Evolutionary conservation across 2,329 filamentous ascomycete genomes (phyloP).

Genomic region (Penicillium brevicompactum): DNA sequence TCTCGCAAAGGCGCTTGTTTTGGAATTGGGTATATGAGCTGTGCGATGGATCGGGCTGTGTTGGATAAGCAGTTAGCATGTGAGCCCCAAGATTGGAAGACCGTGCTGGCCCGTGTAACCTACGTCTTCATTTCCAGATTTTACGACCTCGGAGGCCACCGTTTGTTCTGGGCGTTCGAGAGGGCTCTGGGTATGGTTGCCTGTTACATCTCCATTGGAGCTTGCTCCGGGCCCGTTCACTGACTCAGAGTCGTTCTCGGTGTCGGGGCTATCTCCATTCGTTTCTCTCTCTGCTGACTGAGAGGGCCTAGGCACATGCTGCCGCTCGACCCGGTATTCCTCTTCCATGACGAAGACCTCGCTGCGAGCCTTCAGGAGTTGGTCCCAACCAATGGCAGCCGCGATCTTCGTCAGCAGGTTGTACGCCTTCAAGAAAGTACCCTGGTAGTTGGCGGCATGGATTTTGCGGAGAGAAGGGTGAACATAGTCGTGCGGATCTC

Average conservation of each 20-base stretch:
- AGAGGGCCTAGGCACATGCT: conserved; percentile 69
- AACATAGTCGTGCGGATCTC: conserved; percentile 79
- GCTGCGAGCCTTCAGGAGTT: conserved; percentile 89
- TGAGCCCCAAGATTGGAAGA: not conserved
- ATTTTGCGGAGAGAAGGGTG: conserved; percentile 84
- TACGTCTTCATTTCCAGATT: conserved; percentile 73
- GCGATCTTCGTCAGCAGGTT: conserved; percentile 93
- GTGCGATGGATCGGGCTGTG: conserved; percentile 64
- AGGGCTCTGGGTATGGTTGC: conserved; percentile 36
- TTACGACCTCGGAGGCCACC: conserved; percentile 74
- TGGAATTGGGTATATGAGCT: conserved; percentile 86
- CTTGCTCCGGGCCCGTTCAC: conserved; percentile 21
- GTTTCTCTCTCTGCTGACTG: conserved; percentile 58
- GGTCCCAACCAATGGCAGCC: conserved; percentile 96
- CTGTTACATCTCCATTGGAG: conserved; percentile 33
- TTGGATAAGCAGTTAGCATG: conserved; percentile 17
- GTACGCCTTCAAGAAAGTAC: conserved; percentile 95
- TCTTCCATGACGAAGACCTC: conserved; percentile 99
- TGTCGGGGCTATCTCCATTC: conserved; percentile 35
- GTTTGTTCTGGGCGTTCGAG: conserved; percentile 81
- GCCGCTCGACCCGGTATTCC: conserved; percentile 82
- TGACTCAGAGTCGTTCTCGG: conserved; percentile 28
- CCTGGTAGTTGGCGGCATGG: conserved; percentile 85
- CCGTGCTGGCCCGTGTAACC: conserved; percentile 27
- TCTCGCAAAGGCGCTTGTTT: conserved; percentile 94